Evolutionary conservation across 805 yeast species (phyloP).

Genomic region (Candida piceae): DNA sequence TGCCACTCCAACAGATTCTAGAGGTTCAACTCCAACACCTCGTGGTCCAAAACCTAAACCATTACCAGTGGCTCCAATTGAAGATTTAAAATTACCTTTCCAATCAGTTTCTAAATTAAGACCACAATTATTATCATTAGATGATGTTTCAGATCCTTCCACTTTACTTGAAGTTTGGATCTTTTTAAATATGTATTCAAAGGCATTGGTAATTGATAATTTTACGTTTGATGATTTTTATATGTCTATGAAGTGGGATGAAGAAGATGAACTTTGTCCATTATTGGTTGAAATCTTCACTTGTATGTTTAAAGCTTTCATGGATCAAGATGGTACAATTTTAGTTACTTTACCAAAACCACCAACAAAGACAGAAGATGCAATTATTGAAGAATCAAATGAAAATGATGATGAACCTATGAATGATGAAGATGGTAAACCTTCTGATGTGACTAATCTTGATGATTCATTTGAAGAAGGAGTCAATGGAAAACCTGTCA

Average conservation of each 20-base stretch:
- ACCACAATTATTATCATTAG: slow-evolving; percentile 24
- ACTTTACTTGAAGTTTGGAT: slow-evolving; percentile 68
- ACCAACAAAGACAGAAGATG: slow-evolving; percentile 18
- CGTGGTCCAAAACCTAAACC: slow-evolving; percentile 8
- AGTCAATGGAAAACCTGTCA: slow-evolving; percentile 24
- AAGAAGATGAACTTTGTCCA: slow-evolving; percentile 41
- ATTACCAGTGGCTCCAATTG: slow-evolving; percentile 16
- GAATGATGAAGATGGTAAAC: slow-evolving; percentile 11
- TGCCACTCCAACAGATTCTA: slow-evolving; percentile 14
- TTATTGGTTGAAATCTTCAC: slow-evolving; percentile 67
- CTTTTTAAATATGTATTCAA: slow-evolving; percentile 66
- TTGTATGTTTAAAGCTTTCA: slow-evolving; percentile 51
- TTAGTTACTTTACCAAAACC: slow-evolving; percentile 25
- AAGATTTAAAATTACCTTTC: slow-evolving; percentile 30
- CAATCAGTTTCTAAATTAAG: slow-evolving; percentile 15
- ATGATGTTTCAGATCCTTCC: slow-evolving; percentile 21
- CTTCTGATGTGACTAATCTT: background rate
- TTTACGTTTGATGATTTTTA: slow-evolving; percentile 78
- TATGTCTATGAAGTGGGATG: slow-evolving; percentile 48
- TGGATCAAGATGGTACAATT: slow-evolving; percentile 34
- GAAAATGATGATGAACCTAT: slow-evolving; percentile 9
- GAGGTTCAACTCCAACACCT: slow-evolving; percentile 14
- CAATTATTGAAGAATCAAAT: slow-evolving; percentile 22
- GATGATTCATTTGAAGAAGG: slow-evolving; percentile 19
- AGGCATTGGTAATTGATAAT: slow-evolving; percentile 59